These are phyloP conservation scores for Lunularia cruciata DNA, from an alignment of 225 moss, liverwort and hornwort genomes.

Conservation along the genomic window DNA sequence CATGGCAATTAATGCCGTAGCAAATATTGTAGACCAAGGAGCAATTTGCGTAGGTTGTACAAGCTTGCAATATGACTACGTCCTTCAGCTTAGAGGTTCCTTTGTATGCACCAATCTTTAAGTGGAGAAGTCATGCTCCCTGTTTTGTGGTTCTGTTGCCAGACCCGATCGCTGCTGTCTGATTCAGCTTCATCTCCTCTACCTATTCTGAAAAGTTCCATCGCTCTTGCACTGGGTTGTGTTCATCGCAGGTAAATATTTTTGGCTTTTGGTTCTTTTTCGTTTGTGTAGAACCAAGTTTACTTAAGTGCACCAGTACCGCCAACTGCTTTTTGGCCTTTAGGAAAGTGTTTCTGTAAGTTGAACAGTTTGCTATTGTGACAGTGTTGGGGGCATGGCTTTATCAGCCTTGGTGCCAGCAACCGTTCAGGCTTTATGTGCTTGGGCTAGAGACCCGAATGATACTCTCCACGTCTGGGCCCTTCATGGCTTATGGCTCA, in stretches of 20 bases:
- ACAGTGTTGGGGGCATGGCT: conserved; percentile 98
- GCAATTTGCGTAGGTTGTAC: too few relatives aligned
- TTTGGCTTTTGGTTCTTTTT: neutral
- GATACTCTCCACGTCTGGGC: conserved; percentile 83
- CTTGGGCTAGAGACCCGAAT: conserved; percentile 78
- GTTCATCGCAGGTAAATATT: conserved; percentile 74
- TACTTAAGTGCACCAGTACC: neutral
- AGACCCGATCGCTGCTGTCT: conserved; percentile 70
- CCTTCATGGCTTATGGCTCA: conserved; percentile 97
- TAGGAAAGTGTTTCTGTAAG: neutral
- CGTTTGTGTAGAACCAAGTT: neutral
- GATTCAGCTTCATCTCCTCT: conserved; percentile 48
- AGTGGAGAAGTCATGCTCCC: too few relatives aligned
- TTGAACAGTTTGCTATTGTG: neutral
- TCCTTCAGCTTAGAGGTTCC: too few relatives aligned
- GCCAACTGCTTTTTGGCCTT: neutral
- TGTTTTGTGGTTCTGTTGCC: too few relatives aligned
- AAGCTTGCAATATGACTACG: too few relatives aligned
- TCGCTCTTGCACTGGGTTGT: conserved; percentile 90
- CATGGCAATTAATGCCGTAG: too few relatives aligned
- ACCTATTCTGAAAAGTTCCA: conserved; percentile 66
- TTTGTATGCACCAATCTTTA: too few relatives aligned
- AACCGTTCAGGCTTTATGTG: conserved; percentile 86
- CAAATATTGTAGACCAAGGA: too few relatives aligned
- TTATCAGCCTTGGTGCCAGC: conserved; percentile 91